A percentile compares a stretch with the other conserved stretches of the same genome.
Evolutionary conservation across 768 basidiomycete species (phyloP).

Genomic region (Leccinum fibrillosum): DNA sequence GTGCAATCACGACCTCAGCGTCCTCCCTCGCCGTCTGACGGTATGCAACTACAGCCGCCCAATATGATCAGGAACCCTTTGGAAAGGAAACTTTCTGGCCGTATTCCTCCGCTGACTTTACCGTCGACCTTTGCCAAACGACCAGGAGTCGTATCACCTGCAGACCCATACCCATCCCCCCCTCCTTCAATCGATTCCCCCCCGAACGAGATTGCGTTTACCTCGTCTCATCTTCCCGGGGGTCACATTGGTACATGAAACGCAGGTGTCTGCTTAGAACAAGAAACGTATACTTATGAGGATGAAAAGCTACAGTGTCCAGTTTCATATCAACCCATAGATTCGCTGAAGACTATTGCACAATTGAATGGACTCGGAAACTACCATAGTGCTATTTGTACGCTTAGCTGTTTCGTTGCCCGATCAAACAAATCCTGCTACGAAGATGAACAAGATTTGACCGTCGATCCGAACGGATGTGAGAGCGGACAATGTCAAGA

Average conservation of each 20-base stretch:
- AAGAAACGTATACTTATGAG: slow-evolving; percentile 24
- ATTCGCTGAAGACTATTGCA: not conserved
- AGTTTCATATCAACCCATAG: slow-evolving; percentile 2
- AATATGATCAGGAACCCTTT: slow-evolving; percentile 8
- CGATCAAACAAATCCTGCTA: not conserved
- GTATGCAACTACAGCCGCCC: not conserved
- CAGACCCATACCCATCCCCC: slow-evolving; percentile 50
- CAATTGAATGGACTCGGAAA: not conserved
- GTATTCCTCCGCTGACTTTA: slow-evolving; percentile 17
- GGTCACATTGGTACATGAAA: slow-evolving; percentile 9
- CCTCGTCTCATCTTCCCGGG: slow-evolving; percentile 1
- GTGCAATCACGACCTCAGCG: slow-evolving; percentile 20
- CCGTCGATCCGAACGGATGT: not conserved
- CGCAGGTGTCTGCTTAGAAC: slow-evolving; percentile 18
- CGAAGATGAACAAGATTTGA: not conserved
- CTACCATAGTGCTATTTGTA: not conserved
- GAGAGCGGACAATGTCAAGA: not conserved
- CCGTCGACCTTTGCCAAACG: slow-evolving; percentile 25
- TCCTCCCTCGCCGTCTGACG: slow-evolving; percentile 2
- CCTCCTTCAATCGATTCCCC: slow-evolving; percentile 35
- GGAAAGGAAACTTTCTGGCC: slow-evolving; percentile 16
- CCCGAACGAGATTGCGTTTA: slow-evolving; percentile 15
- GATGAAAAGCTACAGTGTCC: slow-evolving; percentile 2
- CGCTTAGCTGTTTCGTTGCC: not conserved
- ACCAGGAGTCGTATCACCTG: slow-evolving; percentile 24